A percentile compares a stretch with the other conserved stretches of the same genome.
Conservation (phyloP, 768 basidiomycete species). For the Mycena metata region DNA sequence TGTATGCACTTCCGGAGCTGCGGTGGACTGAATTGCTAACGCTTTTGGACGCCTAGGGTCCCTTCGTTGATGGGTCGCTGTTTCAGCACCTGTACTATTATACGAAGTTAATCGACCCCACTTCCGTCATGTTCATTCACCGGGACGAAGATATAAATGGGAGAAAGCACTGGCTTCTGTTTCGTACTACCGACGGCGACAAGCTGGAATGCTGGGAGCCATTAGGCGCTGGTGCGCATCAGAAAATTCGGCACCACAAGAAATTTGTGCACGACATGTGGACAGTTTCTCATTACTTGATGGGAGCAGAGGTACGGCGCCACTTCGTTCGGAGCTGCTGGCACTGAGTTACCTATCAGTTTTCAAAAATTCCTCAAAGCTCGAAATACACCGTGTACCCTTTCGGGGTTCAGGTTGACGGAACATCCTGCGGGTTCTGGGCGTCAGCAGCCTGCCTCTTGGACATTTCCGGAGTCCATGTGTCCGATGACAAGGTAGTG, state of each 20-base stretch:
- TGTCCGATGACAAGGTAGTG: not conserved
- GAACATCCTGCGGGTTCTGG: conserved; percentile 7
- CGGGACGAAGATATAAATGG: conserved; percentile 8
- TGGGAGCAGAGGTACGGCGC: not conserved
- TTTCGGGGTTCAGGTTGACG: conserved; percentile 4
- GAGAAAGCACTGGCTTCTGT: conserved; percentile 13
- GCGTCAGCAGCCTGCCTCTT: not conserved
- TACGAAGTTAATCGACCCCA: not conserved
- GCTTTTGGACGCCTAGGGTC: not conserved
- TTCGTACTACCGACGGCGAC: not conserved
- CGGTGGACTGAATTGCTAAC: not conserved
- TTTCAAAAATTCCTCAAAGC: not conserved
- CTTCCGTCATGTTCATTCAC: not conserved
- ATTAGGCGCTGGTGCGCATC: not conserved
- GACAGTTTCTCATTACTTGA: not conserved
- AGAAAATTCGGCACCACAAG: not conserved
- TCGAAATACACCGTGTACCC: not conserved
- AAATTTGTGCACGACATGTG: not conserved
- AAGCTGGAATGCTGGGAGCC: not conserved
- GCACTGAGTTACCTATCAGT: too few relatives aligned
- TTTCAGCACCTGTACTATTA: conserved; percentile 9
- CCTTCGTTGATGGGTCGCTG: not conserved
- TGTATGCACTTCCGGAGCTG: not conserved
- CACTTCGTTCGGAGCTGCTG: not conserved
- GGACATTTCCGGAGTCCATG: conserved; percentile 1